phyloP scores from a whole-genome alignment of 768 basidiomycete species.

The Ramaria sp. region DNA sequence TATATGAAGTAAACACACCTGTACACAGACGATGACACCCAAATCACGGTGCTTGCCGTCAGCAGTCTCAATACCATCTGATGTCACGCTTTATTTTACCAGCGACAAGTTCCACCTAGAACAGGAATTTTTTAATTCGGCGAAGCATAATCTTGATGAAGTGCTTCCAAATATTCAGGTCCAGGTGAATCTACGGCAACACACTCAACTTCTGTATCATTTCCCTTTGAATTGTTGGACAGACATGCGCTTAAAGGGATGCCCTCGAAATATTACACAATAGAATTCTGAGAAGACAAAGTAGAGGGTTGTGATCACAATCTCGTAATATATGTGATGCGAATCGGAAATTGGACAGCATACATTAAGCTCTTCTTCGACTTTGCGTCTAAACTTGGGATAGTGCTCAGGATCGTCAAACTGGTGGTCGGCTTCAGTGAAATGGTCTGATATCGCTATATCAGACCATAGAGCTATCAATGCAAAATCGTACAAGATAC shows the following conservation, averaged over 20 bases:
- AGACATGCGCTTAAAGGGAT: conserved; percentile 25
- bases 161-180: conserved; percentile 54
- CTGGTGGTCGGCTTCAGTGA: conserved; percentile 40
- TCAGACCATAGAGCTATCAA: not conserved
- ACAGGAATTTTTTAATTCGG: not conserved
- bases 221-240: conserved; percentile 26
- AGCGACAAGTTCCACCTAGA: conserved; percentile 42
- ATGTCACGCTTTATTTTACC: conserved; percentile 37
- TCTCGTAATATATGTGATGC: not conserved
- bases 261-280: conserved; percentile 30
- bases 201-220: conserved; percentile 44
- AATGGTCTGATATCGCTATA: conserved; percentile 24
- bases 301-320: not conserved
- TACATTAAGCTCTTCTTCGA: conserved; percentile 43
- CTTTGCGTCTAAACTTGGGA: conserved; percentile 32
- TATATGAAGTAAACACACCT: conserved; percentile 23
- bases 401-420: conserved; percentile 41
- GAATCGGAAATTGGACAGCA: conserved; percentile 6
- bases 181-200: conserved; percentile 59
- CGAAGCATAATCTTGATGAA: conserved; percentile 54
- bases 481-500: not conserved
- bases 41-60: conserved; percentile 45
- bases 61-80: conserved; percentile 43
- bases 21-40: conserved; percentile 53
- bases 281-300: conserved; percentile 25